Conservation (phyloP, 176 grass and related monocot species). For the Triticum monococcum region DNA sequence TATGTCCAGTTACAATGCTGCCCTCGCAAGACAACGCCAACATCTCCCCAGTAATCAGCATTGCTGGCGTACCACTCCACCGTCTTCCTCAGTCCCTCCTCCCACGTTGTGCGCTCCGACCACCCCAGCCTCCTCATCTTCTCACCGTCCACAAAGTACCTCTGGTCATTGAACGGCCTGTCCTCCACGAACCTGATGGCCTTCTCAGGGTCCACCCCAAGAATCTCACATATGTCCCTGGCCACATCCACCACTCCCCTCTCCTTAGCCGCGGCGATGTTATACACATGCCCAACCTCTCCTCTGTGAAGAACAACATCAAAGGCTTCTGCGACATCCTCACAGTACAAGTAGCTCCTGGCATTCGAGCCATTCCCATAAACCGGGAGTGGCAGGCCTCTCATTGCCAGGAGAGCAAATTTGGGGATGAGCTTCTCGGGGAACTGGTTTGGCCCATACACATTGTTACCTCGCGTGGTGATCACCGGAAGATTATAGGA, state of each 20-base stretch:
- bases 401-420: background rate
- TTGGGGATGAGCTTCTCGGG: too few species aligned
- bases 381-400: background rate
- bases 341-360: background rate
- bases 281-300: background rate
- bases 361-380: background rate
- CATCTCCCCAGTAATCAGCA: conserved; percentile 79
- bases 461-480: too few species aligned
- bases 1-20: too few species aligned
- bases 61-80: conserved; percentile 78
- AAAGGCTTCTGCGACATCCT: background rate
- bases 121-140: conserved; percentile 36
- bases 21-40: background rate
- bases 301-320: background rate
- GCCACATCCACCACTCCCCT: background rate
- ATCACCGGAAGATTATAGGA: too few species aligned
- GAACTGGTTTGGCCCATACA: too few species aligned
- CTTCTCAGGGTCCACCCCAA: conserved; percentile 30
- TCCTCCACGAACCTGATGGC: conserved; percentile 65
- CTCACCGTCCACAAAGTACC: conserved; percentile 80
- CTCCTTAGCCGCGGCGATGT: background rate
- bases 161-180: conserved; percentile 83
- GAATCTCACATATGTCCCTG: background rate
- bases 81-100: conserved; percentile 71
- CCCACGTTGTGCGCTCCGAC: conserved; percentile 59